Base-by-base conservation (phyloP, 1,284 basidiomycete species). In the Naganishia liquefaciens region DNA sequence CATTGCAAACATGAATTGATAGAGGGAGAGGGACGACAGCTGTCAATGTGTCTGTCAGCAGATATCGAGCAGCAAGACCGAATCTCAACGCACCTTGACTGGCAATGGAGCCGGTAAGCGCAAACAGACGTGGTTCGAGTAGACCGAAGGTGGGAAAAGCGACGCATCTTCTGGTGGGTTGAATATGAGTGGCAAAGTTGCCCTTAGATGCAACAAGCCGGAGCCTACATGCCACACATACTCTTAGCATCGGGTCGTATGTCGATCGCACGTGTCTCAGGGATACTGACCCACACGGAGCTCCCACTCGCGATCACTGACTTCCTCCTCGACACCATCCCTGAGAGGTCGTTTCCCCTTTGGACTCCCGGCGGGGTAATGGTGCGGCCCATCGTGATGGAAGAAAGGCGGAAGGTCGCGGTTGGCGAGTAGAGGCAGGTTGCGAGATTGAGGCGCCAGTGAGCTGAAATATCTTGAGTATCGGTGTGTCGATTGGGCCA, bases 231-330 rank as follows among this genome's bases (percentile, higher is more conserved):
- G 23, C 46, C 5, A 44, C 17, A 28, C 5, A 37, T 25, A 27
- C 28, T 7, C n/a, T 25, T 2, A 21, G 23, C 19, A 44, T 37
- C 2, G 13, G 33, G 10, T 13, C 13, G 3, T 13, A 37, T 7
- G 13, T 37, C 33, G 33, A 13, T 37, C 33, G 13, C 33, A 7
- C 33, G 33, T 37, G 33, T 37, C 33, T 37, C 27, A 19, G 19
- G 25, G 28, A 33, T 3, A 72, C 75, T 69, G 53, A 76, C 75
- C 75, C 27, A 77, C 76, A 62, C 77, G 64, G 53, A 79, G 72
- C 63, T 77, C 76, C 76, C 76, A 79, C 65, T 79, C 77, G 25
- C 70, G 62, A 66, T 79, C 77, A 62, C 73, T 72, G n/a, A 79
- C 76, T 63, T 73, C 72, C 42, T 70, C 72, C 52, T 77, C 75